Conservation (phyloP, 768 basidiomycete species). For the Boletus reticuloceps region DNA sequence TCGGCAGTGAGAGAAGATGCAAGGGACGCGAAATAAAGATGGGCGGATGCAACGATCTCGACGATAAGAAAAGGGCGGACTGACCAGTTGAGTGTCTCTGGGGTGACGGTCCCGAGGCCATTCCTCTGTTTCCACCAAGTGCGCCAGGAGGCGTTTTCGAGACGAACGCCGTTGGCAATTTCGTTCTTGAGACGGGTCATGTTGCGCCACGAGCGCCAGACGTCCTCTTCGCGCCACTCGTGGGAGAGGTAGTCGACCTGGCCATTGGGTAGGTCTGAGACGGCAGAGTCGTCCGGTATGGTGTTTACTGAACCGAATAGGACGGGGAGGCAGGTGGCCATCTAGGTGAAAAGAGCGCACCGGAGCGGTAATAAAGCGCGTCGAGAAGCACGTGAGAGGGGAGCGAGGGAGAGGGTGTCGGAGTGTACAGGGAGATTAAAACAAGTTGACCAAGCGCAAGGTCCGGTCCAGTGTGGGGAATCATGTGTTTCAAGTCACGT, state of each 20-base stretch:
- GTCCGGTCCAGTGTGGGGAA: slow-evolving; percentile 1
- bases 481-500: slow-evolving; percentile 2
- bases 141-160: slow-evolving; percentile 98
- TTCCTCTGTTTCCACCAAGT: slow-evolving; percentile 99
- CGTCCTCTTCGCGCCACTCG: slow-evolving; percentile 97
- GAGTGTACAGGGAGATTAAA: slow-evolving; percentile 14
- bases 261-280: slow-evolving; percentile 82
- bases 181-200: slow-evolving; percentile 99
- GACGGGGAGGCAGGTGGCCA: slow-evolving; percentile 71
- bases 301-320: slow-evolving; percentile 63
- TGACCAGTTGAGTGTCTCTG: slow-evolving; percentile 98
- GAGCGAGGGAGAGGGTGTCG: neutral
- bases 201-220: slow-evolving; percentile 96
- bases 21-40: neutral
- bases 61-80: slow-evolving; percentile 27
- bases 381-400: neutral
- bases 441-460: slow-evolving; percentile 1
- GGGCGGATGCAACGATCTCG: neutral
- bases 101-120: slow-evolving; percentile 89
- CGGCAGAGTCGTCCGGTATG: slow-evolving; percentile 70
- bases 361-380: neutral
- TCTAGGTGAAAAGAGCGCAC: slow-evolving; percentile 17
- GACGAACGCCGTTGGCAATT: slow-evolving; percentile 89
- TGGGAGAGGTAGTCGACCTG: slow-evolving; percentile 99
- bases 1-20: no score